phyloP scores from a whole-genome alignment of 176 grass and related monocot species.

The Olyra latifolia region DNA sequence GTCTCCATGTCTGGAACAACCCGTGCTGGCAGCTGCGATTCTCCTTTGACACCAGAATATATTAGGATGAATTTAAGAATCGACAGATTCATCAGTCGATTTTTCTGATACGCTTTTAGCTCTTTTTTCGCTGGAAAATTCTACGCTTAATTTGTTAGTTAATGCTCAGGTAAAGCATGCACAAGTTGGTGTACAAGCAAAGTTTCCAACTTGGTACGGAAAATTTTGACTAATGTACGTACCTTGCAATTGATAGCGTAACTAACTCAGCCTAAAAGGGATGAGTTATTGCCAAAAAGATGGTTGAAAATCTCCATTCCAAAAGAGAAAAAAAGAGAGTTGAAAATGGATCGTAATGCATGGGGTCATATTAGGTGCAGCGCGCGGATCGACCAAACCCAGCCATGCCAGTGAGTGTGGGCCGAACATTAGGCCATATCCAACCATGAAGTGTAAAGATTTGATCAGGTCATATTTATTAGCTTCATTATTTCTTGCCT shows the following conservation, averaged over 20 bases:
- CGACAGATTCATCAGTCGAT: neutral
- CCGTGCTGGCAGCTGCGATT: neutral
- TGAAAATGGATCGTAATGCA: slow-evolving; percentile 6
- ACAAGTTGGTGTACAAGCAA: neutral
- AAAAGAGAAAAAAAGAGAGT: neutral
- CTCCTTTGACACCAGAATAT: neutral
- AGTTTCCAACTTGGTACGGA: neutral
- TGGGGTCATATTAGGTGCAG: neutral
- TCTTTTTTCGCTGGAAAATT: neutral
- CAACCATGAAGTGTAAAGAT: neutral
- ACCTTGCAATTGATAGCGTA: neutral
- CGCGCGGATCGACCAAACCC: slow-evolving; percentile 11
- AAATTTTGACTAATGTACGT: neutral
- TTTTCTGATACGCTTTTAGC: neutral
- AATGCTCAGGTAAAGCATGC: neutral
- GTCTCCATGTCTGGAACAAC: neutral
- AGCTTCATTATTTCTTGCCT: neutral
- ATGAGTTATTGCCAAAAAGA: neutral
- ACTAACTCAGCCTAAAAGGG: slow-evolving; percentile 2
- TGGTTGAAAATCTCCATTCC: slow-evolving; percentile 21
- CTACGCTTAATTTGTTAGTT: neutral
- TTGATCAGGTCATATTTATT: no score
- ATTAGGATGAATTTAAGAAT: no score
- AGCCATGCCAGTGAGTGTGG: slow-evolving; percentile 20
- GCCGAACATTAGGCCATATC: slow-evolving; percentile 51